A percentile compares a stretch with the other conserved stretches of the same genome.
These are phyloP conservation scores for Salix suchowensis DNA, from an alignment of 345 rosid genomes.

Conservation along the genomic window DNA sequence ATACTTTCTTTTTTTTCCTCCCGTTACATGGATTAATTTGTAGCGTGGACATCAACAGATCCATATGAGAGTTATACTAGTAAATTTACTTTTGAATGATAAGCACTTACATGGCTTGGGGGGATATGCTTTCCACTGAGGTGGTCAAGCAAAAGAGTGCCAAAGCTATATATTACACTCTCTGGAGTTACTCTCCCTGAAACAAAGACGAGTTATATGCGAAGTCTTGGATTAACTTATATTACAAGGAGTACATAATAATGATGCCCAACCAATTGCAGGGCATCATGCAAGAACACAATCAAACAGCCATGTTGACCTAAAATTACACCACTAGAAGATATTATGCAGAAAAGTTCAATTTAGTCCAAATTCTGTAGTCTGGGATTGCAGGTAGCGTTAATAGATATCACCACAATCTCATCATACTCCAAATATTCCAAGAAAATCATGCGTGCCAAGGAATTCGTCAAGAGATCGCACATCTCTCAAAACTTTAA, in stretches of 20 bases:
- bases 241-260: neutral
- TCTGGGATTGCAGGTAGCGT: neutral
- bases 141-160: constrained; percentile 91
- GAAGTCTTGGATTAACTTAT: neutral
- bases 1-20: neutral
- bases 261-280: neutral
- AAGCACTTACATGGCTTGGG: constrained; percentile 76
- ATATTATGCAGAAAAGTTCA: neutral
- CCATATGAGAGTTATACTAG: neutral
- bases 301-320: neutral
- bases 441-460: neutral
- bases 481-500: neutral
- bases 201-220: neutral
- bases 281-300: neutral
- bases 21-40: neutral
- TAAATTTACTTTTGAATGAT: neutral
- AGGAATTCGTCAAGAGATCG: neutral
- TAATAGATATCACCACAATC: neutral
- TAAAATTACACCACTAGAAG: neutral
- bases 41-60: neutral
- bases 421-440: neutral
- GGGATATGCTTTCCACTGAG: constrained; percentile 98
- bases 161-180: constrained; percentile 95
- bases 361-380: neutral
- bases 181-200: constrained; percentile 88